These are phyloP conservation scores for Brassica juncea DNA, from an alignment of 345 rosid genomes.

Conservation along the genomic window DNA sequence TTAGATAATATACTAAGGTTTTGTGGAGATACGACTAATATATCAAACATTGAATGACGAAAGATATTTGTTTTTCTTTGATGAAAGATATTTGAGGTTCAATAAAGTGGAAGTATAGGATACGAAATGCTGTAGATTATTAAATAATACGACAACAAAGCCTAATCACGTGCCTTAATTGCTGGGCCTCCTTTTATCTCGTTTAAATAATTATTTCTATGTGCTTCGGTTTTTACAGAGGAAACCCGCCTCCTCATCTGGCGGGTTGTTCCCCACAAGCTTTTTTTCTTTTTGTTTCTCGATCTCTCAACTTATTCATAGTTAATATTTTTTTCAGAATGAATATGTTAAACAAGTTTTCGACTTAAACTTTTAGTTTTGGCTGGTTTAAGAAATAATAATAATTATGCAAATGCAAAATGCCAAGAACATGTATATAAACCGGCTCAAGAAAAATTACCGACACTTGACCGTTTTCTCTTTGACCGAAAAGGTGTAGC, in stretches of 20 bases:
- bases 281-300: constrained; percentile 31
- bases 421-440: constrained; percentile 5
- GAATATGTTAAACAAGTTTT: constrained; percentile 3
- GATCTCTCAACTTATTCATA: constrained; percentile 30
- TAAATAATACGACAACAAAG: constrained; percentile 38
- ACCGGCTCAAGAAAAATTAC: constrained; percentile 22
- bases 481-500: constrained; percentile 40
- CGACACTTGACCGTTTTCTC: constrained; percentile 29
- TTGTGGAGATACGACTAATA: background rate
- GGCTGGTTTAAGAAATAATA: background rate
- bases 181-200: constrained; percentile 33
- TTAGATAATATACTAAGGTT: background rate
- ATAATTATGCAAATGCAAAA: background rate
- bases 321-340: background rate
- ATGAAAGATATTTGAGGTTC: constrained; percentile 16
- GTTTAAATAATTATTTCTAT: constrained; percentile 8
- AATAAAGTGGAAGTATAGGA: constrained; percentile 35
- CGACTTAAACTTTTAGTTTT: constrained; percentile 7
- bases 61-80: no score
- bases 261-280: constrained; percentile 46
- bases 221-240: constrained; percentile 45
- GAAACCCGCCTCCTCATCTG: constrained; percentile 48
- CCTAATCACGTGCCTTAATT: constrained; percentile 50
- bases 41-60: background rate
- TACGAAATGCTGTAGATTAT: constrained; percentile 25